Base-by-base conservation (phyloP, 345 rosid genomes). In the Eutrema heterophyllum region DNA sequence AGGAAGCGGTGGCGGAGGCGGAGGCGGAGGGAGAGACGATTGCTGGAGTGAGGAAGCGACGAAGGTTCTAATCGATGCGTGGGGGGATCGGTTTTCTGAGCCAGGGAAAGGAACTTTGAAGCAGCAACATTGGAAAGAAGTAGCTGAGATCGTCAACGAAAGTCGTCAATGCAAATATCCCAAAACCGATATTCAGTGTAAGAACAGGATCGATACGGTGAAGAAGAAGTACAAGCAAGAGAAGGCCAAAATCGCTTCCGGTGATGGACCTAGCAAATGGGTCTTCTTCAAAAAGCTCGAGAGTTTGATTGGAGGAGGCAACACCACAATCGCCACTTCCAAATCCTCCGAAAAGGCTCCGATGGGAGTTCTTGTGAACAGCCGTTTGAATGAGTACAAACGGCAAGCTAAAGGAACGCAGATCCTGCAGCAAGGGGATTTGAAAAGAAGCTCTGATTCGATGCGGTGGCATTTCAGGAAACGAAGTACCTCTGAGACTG, bases 1-100 rank as follows among this genome's bases (percentile, higher is more conserved):
- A 0, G 51, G 49, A 6, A 18, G 62, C 40, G 60, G 60, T 0
- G 75, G 78, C 0, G 68, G 74, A 9, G 74, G 78, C 0, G 68
- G 74, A 9, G 74, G 79, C 2, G 85, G 91, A 14, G 90, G 89
- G 13, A 82, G 98, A 55, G 97, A 94, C 51, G 98, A 94, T 65
- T 94, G 96, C 78, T 94, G 97, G 98, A 94, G 95, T 76, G 97
- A 94, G 30, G 86, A 80, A 27, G 91, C 96, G 2, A 94, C 97
- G 2, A 87, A 79, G 55, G 87, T 93, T 13, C 75, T 91, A 38
- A 89, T 94, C 55, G 88, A 87, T 0, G 95, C 96, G 8, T 95
- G 99, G 97, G 99, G 97, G 9, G 89, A 86, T 70, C 81, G 99
- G 24, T 92, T 88, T 35, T 24, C 93, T 63, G 99, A 92, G 73